Percentiles rank a stretch among this genome's conserved stretches.
Conservation (phyloP, 139 green algal species). For the Closterium sp. region DNA sequence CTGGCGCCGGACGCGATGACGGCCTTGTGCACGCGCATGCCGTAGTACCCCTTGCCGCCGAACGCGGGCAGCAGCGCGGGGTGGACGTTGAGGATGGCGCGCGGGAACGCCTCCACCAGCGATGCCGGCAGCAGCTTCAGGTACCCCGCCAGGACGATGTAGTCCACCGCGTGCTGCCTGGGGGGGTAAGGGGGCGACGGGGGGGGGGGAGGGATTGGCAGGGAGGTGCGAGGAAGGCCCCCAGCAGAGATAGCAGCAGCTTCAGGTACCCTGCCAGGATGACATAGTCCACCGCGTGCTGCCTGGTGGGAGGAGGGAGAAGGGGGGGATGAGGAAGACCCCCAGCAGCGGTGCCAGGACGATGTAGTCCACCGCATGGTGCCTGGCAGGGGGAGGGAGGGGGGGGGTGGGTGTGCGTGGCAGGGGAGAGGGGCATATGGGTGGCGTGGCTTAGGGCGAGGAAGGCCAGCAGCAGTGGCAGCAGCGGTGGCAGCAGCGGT, state of each 20-base stretch:
- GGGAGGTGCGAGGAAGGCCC: background rate
- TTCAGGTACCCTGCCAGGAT: conserved; percentile 93
- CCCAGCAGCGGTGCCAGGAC: conserved; percentile 73
- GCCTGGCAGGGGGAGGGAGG: too few relatives aligned
- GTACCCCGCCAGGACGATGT: conserved; percentile 90
- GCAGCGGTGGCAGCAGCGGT: too few relatives aligned
- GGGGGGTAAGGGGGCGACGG: too few relatives aligned
- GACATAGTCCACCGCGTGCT: conserved; percentile 68
- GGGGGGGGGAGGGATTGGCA: background rate
- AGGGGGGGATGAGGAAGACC: conserved; percentile 72
- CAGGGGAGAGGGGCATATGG: too few relatives aligned
- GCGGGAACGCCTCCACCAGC: conserved; percentile 72
- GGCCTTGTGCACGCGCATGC: conserved; percentile 82
- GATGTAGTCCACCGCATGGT: conserved; percentile 71
- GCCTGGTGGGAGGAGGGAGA: conserved; percentile 94
- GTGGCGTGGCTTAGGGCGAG: background rate
- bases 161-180: conserved; percentile 62
- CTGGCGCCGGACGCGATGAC: conserved; percentile 82
- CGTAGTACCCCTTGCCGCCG: conserved; percentile 93
- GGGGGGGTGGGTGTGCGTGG: too few relatives aligned
- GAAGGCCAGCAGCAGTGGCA: background rate
- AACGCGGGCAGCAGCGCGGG: conserved; percentile 94
- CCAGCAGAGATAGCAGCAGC: conserved; percentile 66
- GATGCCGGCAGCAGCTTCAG: conserved; percentile 85
- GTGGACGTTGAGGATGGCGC: conserved; percentile 97